These are phyloP conservation scores for Parastagonospora nodorum DNA, from an alignment of 2,329 filamentous ascomycete genomes.

Conservation along the genomic window DNA sequence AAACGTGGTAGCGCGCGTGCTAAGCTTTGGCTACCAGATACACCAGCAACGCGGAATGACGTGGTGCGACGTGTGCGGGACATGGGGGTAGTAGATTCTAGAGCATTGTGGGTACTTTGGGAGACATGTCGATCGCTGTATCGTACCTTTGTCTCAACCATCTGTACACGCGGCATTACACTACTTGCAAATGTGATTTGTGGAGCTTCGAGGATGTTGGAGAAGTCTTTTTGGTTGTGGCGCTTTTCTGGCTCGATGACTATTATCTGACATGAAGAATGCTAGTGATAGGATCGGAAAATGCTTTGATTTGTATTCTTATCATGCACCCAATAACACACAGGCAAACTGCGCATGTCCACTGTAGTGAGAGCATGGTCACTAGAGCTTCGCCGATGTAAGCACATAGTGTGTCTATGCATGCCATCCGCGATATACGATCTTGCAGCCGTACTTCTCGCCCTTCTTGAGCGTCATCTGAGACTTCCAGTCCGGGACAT, in stretches of 20 bases:
- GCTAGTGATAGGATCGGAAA: too few species aligned
- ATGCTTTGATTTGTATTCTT: too few species aligned
- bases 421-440: slow-evolving; percentile 86
- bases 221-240: too few species aligned
- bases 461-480: slow-evolving; percentile 86
- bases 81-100: slow-evolving; percentile 1
- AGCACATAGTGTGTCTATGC: slow-evolving; percentile 34
- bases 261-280: too few species aligned
- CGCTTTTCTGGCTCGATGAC: too few species aligned
- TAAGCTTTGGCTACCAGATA: neutral
- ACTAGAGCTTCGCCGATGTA: neutral
- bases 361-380: neutral
- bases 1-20: neutral
- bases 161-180: neutral
- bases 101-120: neutral
- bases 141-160: neutral
- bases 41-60: neutral
- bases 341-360: too few species aligned
- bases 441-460: slow-evolving; percentile 77
- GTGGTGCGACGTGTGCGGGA: neutral
- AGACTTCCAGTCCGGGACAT: slow-evolving; percentile 76
- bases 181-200: neutral
- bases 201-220: neutral
- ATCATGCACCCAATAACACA: too few species aligned
- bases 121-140: neutral